These are phyloP conservation scores for Globisporangium camurandrum DNA, from an alignment of 352 stramenopile genomes.

Conservation along the genomic window DNA sequence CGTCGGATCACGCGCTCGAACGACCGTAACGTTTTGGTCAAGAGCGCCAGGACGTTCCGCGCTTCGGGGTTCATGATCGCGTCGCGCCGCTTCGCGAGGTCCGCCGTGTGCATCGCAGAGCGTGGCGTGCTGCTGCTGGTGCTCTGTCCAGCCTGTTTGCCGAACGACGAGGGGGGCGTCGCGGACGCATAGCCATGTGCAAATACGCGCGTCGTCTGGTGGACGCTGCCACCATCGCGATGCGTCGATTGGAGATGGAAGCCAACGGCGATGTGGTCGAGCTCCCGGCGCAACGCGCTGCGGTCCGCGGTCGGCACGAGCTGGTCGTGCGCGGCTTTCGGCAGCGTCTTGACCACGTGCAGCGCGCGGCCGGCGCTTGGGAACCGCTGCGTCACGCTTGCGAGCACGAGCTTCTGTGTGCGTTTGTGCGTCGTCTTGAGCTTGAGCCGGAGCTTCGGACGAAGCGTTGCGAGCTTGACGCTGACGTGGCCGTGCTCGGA, in stretches of 20 bases:
- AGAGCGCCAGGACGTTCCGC: conserved; percentile 43
- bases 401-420: conserved; percentile 42
- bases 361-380: conserved; percentile 31
- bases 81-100: conserved; percentile 30
- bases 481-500: conserved; percentile 22
- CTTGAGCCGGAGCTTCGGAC: conserved; percentile 19
- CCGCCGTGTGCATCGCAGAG: conserved; percentile 20
- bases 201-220: conserved; percentile 37
- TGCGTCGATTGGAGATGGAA: conserved; percentile 49
- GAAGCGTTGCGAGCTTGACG: conserved; percentile 29
- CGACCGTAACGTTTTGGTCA: conserved; percentile 43
- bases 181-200: conserved; percentile 53
- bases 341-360: conserved; percentile 60
- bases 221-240: conserved; percentile 18
- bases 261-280: conserved; percentile 54
- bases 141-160: conserved; percentile 6
- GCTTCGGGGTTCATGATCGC: conserved; percentile 54
- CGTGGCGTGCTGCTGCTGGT: conserved; percentile 14
- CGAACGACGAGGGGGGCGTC: conserved; percentile 27
- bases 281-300: conserved; percentile 34
- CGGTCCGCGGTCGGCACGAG: conserved; percentile 39
- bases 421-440: conserved; percentile 31
- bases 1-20: conserved; percentile 68
- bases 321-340: conserved; percentile 45
- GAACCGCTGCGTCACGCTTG: conserved; percentile 39